Percentiles rank a stretch among this genome's conserved stretches.
Evolutionary conservation across 805 yeast genomes (phyloP).

Genomic region (Priceomyces haplophilus): DNA sequence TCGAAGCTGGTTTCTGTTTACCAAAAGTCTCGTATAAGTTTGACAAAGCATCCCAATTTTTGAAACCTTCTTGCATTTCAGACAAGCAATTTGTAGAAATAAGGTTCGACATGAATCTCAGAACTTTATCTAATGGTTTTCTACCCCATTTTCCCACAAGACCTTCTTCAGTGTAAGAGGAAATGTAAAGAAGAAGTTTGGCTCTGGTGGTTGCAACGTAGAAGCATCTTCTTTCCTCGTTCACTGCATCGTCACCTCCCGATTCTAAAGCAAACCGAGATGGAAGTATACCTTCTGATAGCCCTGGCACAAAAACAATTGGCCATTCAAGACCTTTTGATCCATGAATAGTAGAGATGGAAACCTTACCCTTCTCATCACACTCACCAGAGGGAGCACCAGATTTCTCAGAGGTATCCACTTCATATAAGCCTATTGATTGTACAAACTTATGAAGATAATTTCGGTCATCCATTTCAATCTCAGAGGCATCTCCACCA

Average conservation of each 20-base stretch:
- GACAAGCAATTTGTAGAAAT: constrained; percentile 7
- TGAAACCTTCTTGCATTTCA: constrained; percentile 17
- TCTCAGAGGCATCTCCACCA: constrained; percentile 12
- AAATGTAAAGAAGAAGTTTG: constrained; percentile 50
- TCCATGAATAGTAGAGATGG: constrained; percentile 82
- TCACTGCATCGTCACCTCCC: constrained; percentile 31
- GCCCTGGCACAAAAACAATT: constrained; percentile 75
- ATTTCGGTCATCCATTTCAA: constrained; percentile 14
- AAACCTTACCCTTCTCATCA: constrained; percentile 22
- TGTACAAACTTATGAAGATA: constrained; percentile 25
- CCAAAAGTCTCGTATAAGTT: constrained; percentile 16
- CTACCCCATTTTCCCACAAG: constrained; percentile 18
- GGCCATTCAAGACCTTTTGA: constrained; percentile 97
- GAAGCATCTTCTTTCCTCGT: constrained; percentile 81
- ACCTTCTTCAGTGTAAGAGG: constrained; percentile 23
- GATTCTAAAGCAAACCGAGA: constrained; percentile 44
- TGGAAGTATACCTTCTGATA: constrained; percentile 66
- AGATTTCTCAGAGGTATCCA: constrained; percentile 16
- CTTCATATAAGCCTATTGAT: constrained; percentile 35
- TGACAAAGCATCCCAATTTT: constrained; percentile 11
- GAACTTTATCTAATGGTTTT: constrained; percentile 18
- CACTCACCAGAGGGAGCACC: constrained; percentile 6
- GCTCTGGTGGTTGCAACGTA: constrained; percentile 92
- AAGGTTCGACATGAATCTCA: constrained; percentile 26
- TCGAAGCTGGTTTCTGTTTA: constrained; percentile 2